Evolutionary conservation across 495 filamentous ascomycete genomes (phyloP).

Genomic region (Hyphodiscus hymeniophilus): DNA sequence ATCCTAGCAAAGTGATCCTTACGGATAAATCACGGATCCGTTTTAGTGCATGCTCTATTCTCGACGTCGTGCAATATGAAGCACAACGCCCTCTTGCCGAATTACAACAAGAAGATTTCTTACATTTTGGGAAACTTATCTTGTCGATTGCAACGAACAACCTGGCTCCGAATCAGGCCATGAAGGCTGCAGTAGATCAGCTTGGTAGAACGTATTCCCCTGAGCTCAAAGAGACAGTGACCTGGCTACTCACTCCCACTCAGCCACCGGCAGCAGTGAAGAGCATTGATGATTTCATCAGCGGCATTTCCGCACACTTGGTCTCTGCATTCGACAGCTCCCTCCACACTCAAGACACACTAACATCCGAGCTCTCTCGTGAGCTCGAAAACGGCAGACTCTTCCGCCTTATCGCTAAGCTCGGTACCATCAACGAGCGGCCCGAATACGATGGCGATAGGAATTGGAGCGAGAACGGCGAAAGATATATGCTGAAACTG

Average conservation of each 20-base stretch:
- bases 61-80: conserved; percentile 81
- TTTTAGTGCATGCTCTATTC: conserved; percentile 76
- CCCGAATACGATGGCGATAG: conserved; percentile 69
- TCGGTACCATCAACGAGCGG: conserved; percentile 79
- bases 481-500: conserved; percentile 83
- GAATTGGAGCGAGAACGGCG: conserved; percentile 81
- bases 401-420: conserved; percentile 72
- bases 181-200: conserved; percentile 57
- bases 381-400: conserved; percentile 91
- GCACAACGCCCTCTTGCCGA: conserved; percentile 56
- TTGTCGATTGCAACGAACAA: conserved; percentile 66
- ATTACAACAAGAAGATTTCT: conserved; percentile 81
- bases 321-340: conserved; percentile 61
- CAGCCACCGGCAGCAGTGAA: conserved; percentile 41
- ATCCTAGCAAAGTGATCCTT: conserved; percentile 75
- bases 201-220: conserved; percentile 62
- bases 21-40: conserved; percentile 79
- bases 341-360: conserved; percentile 67
- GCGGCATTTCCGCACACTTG: conserved; percentile 64
- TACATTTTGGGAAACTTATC: conserved; percentile 76
- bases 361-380: conserved; percentile 56
- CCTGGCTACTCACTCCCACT: conserved; percentile 59
- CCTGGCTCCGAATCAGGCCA: conserved; percentile 30
- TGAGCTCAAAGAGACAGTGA: conserved; percentile 64
- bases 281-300: conserved; percentile 68